A percentile compares a stretch with the other conserved stretches of the same genome.
Evolutionary conservation across 306 rosid genomes (phyloP).

Genomic region (Fragaria ananassa): DNA sequence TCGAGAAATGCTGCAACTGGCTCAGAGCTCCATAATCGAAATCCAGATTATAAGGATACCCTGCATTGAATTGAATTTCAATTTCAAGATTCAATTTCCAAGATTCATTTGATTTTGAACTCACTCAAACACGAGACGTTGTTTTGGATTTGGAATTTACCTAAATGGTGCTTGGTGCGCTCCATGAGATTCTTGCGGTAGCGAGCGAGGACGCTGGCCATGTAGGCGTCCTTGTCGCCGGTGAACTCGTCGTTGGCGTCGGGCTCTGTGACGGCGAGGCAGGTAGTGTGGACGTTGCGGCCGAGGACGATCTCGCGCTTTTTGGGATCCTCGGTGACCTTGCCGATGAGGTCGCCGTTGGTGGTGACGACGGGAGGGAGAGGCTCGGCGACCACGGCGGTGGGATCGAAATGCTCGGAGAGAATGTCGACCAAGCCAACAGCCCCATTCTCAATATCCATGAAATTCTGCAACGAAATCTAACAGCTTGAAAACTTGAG

Average conservation of each 20-base stretch:
- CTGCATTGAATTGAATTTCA: conserved; percentile 24
- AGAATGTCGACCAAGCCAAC: conserved; percentile 13
- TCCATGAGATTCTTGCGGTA: conserved; percentile 58
- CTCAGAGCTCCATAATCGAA: conserved; percentile 86
- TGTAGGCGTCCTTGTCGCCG: conserved; percentile 74
- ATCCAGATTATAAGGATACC: conserved; percentile 91
- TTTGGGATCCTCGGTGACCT: conserved; percentile 1
- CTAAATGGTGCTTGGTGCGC: conserved; percentile 70
- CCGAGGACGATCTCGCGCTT: conserved; percentile 55
- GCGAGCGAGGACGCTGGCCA: conserved; percentile 78
- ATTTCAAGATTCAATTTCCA: not conserved
- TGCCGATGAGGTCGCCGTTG: conserved; percentile 10
- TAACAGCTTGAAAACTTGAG: not conserved
- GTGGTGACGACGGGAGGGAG: conserved; percentile 28
- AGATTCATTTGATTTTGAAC: not conserved
- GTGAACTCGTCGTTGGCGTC: conserved; percentile 69
- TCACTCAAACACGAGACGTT: too few species aligned
- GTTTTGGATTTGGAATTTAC: conserved; percentile 21
- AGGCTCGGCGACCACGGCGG: conserved; percentile 35
- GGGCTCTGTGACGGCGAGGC: conserved; percentile 70
- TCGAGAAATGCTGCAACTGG: conserved; percentile 92
- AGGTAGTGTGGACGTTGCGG: conserved; percentile 56
- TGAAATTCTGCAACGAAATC: not conserved
- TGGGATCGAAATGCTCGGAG: conserved; percentile 30
- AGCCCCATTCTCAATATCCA: conserved; percentile 14